These are phyloP conservation scores for Whalleya microplaca DNA, from an alignment of 2,329 filamentous ascomycete species.

Conservation along the genomic window DNA sequence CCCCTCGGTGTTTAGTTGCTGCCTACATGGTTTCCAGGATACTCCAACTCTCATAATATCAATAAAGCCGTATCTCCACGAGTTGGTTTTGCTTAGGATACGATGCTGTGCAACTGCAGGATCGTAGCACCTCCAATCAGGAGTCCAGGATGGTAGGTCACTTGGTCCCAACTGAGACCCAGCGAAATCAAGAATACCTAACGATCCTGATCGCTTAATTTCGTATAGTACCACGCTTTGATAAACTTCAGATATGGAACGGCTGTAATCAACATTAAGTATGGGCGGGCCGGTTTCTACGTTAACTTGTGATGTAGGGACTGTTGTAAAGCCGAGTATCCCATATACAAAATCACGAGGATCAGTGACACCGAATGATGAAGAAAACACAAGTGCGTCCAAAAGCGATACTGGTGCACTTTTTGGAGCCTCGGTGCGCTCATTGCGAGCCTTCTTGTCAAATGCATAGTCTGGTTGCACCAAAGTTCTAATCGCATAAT, in stretches of 20 bases:
- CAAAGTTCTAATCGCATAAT: slow-evolving; percentile 12
- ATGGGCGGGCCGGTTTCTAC: not conserved
- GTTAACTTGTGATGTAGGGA: slow-evolving; percentile 4
- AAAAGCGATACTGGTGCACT: slow-evolving; percentile 9
- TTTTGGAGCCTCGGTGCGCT: not conserved
- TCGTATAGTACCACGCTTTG: slow-evolving; percentile 13
- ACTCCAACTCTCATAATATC: slow-evolving; percentile 6
- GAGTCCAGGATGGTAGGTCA: slow-evolving; percentile 13
- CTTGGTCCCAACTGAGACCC: not conserved
- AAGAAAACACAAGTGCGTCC: slow-evolving; percentile 12
- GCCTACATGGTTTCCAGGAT: slow-evolving; percentile 7
- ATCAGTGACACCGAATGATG: slow-evolving; percentile 15
- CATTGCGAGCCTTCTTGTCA: slow-evolving; percentile 3
- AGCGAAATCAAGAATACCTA: slow-evolving; percentile 12
- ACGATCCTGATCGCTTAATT: slow-evolving; percentile 5
- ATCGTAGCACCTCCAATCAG: slow-evolving; percentile 11
- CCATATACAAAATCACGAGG: slow-evolving; percentile 15
- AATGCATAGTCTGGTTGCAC: slow-evolving; percentile 9
- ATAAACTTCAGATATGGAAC: slow-evolving; percentile 13
- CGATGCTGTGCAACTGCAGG: slow-evolving; percentile 8
- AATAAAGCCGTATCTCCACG: slow-evolving; percentile 16
- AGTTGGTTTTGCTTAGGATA: slow-evolving; percentile 11
- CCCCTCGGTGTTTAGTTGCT: not conserved
- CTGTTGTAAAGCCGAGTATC: slow-evolving; percentile 15
- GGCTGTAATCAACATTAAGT: slow-evolving; percentile 9